Evolutionary conservation across 2,329 filamentous ascomycete species (phyloP), one percentile per base, ranked within the genome.

Genomic region (Aspergillus sp.): DNA sequence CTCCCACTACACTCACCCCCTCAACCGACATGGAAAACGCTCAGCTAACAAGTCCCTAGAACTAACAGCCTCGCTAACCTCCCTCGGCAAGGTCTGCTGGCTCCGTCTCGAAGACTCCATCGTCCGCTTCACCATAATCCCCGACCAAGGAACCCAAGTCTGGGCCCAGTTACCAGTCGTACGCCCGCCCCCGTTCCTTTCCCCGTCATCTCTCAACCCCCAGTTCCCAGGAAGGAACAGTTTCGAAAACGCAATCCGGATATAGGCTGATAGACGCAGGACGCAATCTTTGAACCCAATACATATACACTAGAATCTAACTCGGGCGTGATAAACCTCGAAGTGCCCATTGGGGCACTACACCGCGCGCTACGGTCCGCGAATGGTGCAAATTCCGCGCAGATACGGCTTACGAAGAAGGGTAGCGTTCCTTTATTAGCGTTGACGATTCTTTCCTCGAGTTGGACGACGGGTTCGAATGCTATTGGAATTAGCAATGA

Each of bases 261-360:
- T 63, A 3, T 7, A 39, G 10, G 10, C 17, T 39, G 10, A 39
- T 5, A 12, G 3, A 3, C 1, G 12, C 4, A 39, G 37, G 37
- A 39, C 4, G 84, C 89, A 58, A 89, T 98, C 60, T 97, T 98
- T 68, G 88, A 94, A 80, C 63, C 66, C 49, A 53, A 55, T 7
- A 90, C 64, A 56, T 95, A 94, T 73, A 81, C 83, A 46, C 84
- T 97, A 57, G 86, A 95, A 66, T 95, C 90, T 44, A 87, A 87
- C 44, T 85, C 90, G 43, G 95, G 95, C 70, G 88, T 90, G 46
- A 96, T 98, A 72, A 96, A 98, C 70, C 84, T 98, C 54, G 93
- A 98, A 72, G 81, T 98, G 1, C 90, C 93, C 22, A 82, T 97
- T n/a, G 80, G 82, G 12, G 85, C 88, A 2, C 82, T 98, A 19